Evolutionary conservation across 805 yeast genomes (phyloP), one percentile per base, ranked within the genome.

Genomic region (Starmerella asiatica): DNA sequence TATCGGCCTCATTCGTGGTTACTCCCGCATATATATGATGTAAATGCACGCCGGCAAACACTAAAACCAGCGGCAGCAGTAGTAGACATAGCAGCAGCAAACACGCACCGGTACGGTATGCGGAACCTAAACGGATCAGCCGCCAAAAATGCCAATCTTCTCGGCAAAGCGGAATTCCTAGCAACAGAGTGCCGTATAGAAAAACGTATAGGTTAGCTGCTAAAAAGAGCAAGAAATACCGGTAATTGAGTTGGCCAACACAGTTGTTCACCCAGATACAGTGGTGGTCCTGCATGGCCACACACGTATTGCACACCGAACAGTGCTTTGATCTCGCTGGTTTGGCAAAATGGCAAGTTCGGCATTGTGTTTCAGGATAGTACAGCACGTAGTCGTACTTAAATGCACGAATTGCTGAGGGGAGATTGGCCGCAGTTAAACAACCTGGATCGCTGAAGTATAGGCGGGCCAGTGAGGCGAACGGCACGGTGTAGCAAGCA

Each of bases 1-100:
- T 81, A 37, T 65, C 73, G 15, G 70, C 61, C 56, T 81, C 93
- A 51, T 77, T 79, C 3, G 86, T 77, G 11, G 91, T 79, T 55
- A 75, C 75, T 0, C 93, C 93, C 31, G 70, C 64, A 46, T 65
- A 68, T 2, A 79, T 60, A 46, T 71, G 65, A 24, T 65, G 53
- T 20, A 73, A 29, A 47, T 76, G 81, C 42, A 65, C 55, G 21
- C 48, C 53, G 2, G 64, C 41, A 47, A 74, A 73, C 36, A 68
- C 63, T 11, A 57, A 44, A 19, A 68, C 60, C n/a, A 75, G 57
- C 1, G 69, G 42, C 3, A 64, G 57, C 41, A 75, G 64, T 14
- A 65, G 39, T 1, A 58, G 54, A n/a, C 72, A 62, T 32, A 76
- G 51, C 17, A 73, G 48, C 16, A 62, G 54, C 26, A 77, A 53